Evolutionary conservation across 2,329 filamentous ascomycete species (phyloP).

Genomic region (Knoxdaviesia capensis): DNA sequence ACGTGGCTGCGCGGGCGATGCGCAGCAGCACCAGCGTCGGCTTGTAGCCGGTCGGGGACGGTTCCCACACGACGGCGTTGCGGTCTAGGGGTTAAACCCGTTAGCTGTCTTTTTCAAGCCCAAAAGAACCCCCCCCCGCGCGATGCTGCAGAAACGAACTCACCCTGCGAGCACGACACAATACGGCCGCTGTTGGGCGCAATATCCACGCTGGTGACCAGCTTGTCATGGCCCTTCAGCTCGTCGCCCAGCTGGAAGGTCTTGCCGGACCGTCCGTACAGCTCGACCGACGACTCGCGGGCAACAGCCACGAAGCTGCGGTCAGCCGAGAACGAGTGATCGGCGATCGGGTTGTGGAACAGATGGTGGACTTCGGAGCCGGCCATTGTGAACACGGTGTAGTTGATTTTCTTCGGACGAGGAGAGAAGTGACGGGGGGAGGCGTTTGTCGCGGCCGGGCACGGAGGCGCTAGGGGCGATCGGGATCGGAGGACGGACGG

Average conservation of each 20-base stretch:
- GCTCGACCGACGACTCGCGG: slow-evolving; percentile 73
- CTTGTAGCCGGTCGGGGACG: slow-evolving; percentile 81
- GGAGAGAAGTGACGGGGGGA: background rate
- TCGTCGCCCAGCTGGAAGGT: slow-evolving; percentile 76
- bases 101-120: background rate
- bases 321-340: slow-evolving; percentile 96
- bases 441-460: no score
- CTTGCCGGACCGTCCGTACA: slow-evolving; percentile 56
- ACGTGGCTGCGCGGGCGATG: slow-evolving; percentile 91
- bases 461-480: no score
- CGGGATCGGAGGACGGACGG: background rate
- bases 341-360: slow-evolving; percentile 88
- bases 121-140: background rate
- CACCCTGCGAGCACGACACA: slow-evolving; percentile 92
- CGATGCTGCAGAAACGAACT: slow-evolving; percentile 6
- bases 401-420: slow-evolving; percentile 6
- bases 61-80: slow-evolving; percentile 96
- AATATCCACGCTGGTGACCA: slow-evolving; percentile 89
- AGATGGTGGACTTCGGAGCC: slow-evolving; percentile 85
- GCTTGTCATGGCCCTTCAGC: slow-evolving; percentile 92
- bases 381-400: slow-evolving; percentile 38
- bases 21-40: slow-evolving; percentile 90
- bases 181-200: slow-evolving; percentile 80
- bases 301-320: slow-evolving; percentile 75
- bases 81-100: slow-evolving; percentile 40